Evolutionary conservation across 1,284 basidiomycete species (phyloP).

Genomic region (Mycosarcoma mackinlayi): DNA sequence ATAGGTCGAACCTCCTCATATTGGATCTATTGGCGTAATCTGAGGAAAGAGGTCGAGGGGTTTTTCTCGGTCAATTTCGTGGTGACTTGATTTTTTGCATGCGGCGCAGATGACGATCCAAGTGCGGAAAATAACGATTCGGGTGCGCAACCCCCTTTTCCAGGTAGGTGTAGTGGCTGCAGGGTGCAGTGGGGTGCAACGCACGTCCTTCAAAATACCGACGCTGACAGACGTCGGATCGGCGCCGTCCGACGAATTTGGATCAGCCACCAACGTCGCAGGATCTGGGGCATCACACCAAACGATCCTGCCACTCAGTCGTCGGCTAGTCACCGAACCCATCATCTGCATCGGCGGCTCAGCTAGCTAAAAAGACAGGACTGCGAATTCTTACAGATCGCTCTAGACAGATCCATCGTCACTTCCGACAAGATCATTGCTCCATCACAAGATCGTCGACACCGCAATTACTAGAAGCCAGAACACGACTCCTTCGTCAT

Average conservation of each 20-base stretch:
- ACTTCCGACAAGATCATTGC: too few relatives aligned
- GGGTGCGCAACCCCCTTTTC: not conserved
- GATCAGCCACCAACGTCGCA: slow-evolving; percentile 4
- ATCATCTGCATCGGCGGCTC: too few relatives aligned
- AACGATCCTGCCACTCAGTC: not conserved
- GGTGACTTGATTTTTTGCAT: slow-evolving; percentile 1
- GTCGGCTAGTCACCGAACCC: too few relatives aligned
- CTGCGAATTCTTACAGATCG: not conserved
- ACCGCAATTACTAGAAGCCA: not conserved
- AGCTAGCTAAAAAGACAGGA: too few relatives aligned
- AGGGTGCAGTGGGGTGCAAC: slow-evolving; percentile 12
- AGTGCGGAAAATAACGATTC: slow-evolving; percentile 8
- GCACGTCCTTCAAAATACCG: slow-evolving; percentile 12
- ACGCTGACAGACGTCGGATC: slow-evolving; percentile 1
- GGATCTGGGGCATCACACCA: not conserved
- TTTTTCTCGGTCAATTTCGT: slow-evolving; percentile 21
- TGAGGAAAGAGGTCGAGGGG: slow-evolving; percentile 12
- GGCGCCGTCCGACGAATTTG: slow-evolving; percentile 9
- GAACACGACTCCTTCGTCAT: slow-evolving; percentile 1
- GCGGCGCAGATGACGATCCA: not conserved
- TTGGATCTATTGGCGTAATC: too few relatives aligned
- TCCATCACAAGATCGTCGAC: too few relatives aligned
- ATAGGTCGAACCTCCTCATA: too few relatives aligned
- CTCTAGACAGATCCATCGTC: slow-evolving; percentile 2
- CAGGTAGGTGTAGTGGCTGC: not conserved